These are phyloP conservation scores for Geum urbanum DNA, from an alignment of 306 rosid species.

Conservation along the genomic window DNA sequence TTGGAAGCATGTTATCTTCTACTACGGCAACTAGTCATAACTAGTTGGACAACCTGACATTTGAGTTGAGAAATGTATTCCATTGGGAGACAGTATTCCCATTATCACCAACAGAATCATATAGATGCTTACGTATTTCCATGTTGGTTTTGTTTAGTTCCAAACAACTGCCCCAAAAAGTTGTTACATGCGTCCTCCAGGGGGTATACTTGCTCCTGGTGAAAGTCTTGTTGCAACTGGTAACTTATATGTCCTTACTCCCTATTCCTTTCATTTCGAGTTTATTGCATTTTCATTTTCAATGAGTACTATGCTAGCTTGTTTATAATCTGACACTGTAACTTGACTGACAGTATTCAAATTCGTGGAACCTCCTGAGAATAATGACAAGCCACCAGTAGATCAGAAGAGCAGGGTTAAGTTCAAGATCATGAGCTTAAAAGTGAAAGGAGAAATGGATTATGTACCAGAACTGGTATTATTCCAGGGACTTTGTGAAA, in stretches of 20 bases:
- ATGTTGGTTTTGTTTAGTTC: constrained; percentile 48
- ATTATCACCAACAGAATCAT: constrained; percentile 17
- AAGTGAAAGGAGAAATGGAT: constrained; percentile 77
- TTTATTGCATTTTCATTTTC: constrained; percentile 1
- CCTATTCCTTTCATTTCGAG: not conserved
- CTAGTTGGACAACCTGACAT: constrained; percentile 1
- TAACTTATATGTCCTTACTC: constrained; percentile 26
- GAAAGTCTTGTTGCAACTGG: constrained; percentile 80
- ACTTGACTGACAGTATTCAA: constrained; percentile 64
- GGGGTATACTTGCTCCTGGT: constrained; percentile 80
- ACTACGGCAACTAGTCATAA: not conserved
- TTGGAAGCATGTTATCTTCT: not conserved
- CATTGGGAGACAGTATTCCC: not conserved
- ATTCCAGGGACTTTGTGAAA: constrained; percentile 14
- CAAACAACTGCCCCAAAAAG: constrained; percentile 97
- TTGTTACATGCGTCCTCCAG: constrained; percentile 93
- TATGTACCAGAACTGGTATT: constrained; percentile 84
- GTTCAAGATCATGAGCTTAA: constrained; percentile 93
- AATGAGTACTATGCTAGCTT: constrained; percentile 3
- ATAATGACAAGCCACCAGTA: constrained; percentile 57
- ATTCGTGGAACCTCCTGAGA: constrained; percentile 91
- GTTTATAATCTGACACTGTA: constrained; percentile 21
- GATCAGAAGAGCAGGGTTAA: constrained; percentile 81
- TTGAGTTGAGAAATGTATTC: not conserved
- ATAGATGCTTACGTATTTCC: constrained; percentile 22